Evolutionary conservation across 352 stramenopile genomes (phyloP).

Genomic region (Pythium insidiosum): DNA sequence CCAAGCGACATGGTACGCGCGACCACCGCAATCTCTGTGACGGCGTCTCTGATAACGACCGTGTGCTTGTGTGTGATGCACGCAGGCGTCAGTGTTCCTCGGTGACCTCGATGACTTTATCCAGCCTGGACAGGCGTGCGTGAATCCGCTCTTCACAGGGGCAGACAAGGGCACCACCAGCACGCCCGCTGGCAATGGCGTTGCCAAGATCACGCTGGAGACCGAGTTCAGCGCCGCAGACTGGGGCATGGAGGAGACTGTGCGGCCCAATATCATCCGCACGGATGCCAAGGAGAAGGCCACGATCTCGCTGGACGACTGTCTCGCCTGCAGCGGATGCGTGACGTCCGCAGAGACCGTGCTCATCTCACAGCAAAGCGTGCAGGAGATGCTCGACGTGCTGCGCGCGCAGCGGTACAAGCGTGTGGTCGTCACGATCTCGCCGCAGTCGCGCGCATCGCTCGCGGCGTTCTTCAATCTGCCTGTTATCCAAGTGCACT

Average conservation of each 20-base stretch:
- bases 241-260: conserved; percentile 28
- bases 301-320: conserved; percentile 94
- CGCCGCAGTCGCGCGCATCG: conserved; percentile 82
- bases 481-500: conserved; percentile 49
- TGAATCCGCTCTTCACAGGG: conserved; percentile 90
- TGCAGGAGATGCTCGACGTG: conserved; percentile 76
- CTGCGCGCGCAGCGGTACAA: conserved; percentile 35
- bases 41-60: no score
- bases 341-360: conserved; percentile 98
- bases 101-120: conserved; percentile 94
- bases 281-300: conserved; percentile 75
- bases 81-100: conserved; percentile 88
- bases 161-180: conserved; percentile 4
- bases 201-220: conserved; percentile 73
- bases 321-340: conserved; percentile 95
- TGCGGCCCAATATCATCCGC: conserved; percentile 74
- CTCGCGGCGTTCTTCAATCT: conserved; percentile 78
- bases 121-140: conserved; percentile 88
- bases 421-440: conserved; percentile 82
- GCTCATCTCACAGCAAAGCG: conserved; percentile 95
- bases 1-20: no score
- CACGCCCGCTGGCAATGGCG: conserved; percentile 8
- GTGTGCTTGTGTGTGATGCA: neutral
- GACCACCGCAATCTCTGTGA: no score
- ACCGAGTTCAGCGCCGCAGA: conserved; percentile 59